Evolutionary conservation across 2,329 filamentous ascomycete species (phyloP), one percentile per base, ranked within the genome.

Genomic region (Alternaria viburni): DNA sequence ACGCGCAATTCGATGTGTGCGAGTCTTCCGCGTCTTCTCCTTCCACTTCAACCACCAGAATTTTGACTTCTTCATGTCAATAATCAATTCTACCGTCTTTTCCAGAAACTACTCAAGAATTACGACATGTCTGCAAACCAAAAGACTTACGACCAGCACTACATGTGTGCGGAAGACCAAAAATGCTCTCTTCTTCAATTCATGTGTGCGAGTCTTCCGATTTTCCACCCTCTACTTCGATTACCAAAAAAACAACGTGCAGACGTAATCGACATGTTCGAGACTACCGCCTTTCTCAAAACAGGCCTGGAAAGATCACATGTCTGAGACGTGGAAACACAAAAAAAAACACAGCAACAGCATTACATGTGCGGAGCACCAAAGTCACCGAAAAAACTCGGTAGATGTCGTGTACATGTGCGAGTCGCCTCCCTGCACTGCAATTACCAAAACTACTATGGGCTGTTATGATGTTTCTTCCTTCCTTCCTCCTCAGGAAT

Each of bases 161-260:
- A 0, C 15, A 17, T 41, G 4, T 17, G n/a, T 17, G 36, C 36
- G 0, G n/a, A 17, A 17, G n/a, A 41, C n/a, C n/a, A 41, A 11
- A 41, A 17, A 3, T 10, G n/a, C 0, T 10, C 1, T 0, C 4
- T 17, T 0, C 32, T 17, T 41, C 5, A 41, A 0, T 0, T 0
- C 1, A 17, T 41, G 15, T 11, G 15, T 41, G n/a, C 9, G n/a
- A 17, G n/a, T 0, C 36, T 41, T 41, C 36, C 15, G 15, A 2
- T 10, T 17, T 8, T 41, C 32, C 8, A 5, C 7, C 7, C 13
- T n/a, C 1, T 1, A 15, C 7, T 36, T 4, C 30, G 4, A 1
- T 36, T 8, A 9, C 15, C 7, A 36, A 36, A 21, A 21, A 21
- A 21, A 21, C 21, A 21, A 21, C 21, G 21, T 21, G 21, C 21